Evolutionary conservation across 768 basidiomycete species (phyloP), one percentile per base, ranked within the genome.

Genomic region (Lentinula aciculospora): DNA sequence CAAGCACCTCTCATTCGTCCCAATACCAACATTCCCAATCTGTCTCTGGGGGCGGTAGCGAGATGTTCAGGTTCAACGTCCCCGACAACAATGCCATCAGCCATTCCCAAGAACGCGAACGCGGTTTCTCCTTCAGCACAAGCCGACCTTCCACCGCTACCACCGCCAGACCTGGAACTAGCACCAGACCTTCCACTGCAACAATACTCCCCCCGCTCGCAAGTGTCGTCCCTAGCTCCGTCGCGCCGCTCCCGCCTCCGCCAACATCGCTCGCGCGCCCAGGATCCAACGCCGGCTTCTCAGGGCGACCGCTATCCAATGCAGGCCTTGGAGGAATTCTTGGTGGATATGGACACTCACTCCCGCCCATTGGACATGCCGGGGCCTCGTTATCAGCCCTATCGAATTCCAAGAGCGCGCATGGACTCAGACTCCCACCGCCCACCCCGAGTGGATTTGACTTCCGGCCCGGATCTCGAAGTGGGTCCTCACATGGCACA

Each of bases 221-320:
- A 57, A 49, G 42, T 68, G 71, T 81, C 78, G 75, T 81, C 80
- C 72, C 79, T 78, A 71, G 75, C 64, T 69, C 78, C 67, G 17
- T 62, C 56, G 37, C 51, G n/a, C 36, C 51, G 15, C 36, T 53
- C 46, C 62, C 60, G 27, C 62, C 62, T 10, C 47, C 55, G 49
- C 17, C 47, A 51, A 45, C 44, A 17, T 37, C 51, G 19, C 51
- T 17, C 21, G 36, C 51, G 15, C 51, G 56, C 8, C 40, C 36
- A 12, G 27, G 46, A n/a, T 45, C 45, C 44, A 57, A 48, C 32
- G 36, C 36, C 8, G 36, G 44, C 23, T 27, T 28, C 13, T 32
- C 34, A 53, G 51, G 51, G 40, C 45, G 53, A 27, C 60, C 63
- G 8, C 56, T 62, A 28, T 62, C 64, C 37, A 60, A 59, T 27